phyloP scores from a whole-genome alignment of 2,329 filamentous ascomycete species.

The Elsinoe fawcettii region DNA sequence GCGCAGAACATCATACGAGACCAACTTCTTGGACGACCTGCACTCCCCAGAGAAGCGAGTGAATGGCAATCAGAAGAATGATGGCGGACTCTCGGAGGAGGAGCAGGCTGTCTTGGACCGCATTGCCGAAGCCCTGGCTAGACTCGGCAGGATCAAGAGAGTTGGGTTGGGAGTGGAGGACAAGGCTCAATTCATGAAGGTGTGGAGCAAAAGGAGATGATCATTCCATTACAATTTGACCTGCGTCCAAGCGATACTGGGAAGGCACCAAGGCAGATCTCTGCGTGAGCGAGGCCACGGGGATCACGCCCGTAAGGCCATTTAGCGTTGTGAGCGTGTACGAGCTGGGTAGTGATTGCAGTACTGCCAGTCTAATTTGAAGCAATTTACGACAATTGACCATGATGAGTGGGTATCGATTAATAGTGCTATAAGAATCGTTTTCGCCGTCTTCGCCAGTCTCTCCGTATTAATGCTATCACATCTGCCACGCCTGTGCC shows the following conservation, averaged over 20 bases:
- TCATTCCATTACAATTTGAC: conserved; percentile 1
- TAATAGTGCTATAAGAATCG: neutral
- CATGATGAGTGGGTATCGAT: neutral
- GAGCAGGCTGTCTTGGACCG: conserved; percentile 68
- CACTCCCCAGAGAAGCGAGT: conserved; percentile 25
- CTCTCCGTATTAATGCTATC: neutral
- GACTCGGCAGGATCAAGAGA: conserved; percentile 78
- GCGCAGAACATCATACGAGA: conserved; percentile 32
- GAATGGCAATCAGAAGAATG: conserved; percentile 21
- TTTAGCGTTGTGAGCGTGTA: neutral
- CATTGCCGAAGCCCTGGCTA: conserved; percentile 77
- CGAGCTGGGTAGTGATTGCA: neutral
- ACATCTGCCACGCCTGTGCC: neutral
- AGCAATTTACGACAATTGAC: neutral
- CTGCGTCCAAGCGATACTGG: conserved; percentile 11
- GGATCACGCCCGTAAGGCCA: neutral
- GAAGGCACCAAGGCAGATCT: neutral
- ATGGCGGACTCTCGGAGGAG: conserved; percentile 36
- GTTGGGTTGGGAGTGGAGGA: conserved; percentile 77
- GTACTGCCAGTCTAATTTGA: neutral
- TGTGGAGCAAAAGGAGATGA: conserved; percentile 44
- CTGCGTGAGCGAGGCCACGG: neutral
- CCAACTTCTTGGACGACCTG: conserved; percentile 41
- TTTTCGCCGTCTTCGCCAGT: conserved; percentile 9
- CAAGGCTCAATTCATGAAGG: conserved; percentile 72